Evolutionary conservation across 2,329 filamentous ascomycete genomes (phyloP), one percentile per base, ranked within the genome.

Genomic region (Phaeosphaeria sp.): DNA sequence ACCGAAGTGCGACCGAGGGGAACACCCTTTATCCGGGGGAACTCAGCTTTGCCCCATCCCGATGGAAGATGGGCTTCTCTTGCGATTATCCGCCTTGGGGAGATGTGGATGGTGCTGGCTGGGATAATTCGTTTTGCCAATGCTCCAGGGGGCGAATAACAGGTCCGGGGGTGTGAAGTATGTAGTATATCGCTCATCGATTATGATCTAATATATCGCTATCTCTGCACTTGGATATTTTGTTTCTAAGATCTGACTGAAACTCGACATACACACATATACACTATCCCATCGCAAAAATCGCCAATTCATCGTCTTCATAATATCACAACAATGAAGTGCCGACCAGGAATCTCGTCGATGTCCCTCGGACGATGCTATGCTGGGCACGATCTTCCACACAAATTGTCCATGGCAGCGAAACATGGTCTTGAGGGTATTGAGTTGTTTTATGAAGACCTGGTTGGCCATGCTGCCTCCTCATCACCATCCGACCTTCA

Each of bases 371-470:
- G 91, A 43, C 87, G 89, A 43, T 87, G 87, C 67, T 89, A 89
- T 71, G 86, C 89, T 62, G 71, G 71, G 49, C 91, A 94, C 75
- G 80, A 82, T 25, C 81, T 94, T 21, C 76, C 82, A 1, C 79
- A 84, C 70, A 94, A 93, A 71, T 83, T 94, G 49, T 82, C 88
- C 71, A 85, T 87, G 78, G 90, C 90, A 10, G 80, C 84, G 6
- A 80, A 82, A 54, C 83, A 90, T 65, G 88, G 87, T 20, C 87
- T 92, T 71, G 75, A 84, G 57, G 90, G 89, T 51, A 85, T 94
- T 63, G 91, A 94, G 73, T 82, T 93, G 20, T 93, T 92, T 80
- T 88, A 89, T 74, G 90, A 94, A 72, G 91, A 94, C 72, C 83
- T 94, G 3, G 79, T 86, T 57, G 86, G 87, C 66, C 70, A 90